Conservation (phyloP, 805 yeast species). For the Yamadazyma akitaensis region DNA sequence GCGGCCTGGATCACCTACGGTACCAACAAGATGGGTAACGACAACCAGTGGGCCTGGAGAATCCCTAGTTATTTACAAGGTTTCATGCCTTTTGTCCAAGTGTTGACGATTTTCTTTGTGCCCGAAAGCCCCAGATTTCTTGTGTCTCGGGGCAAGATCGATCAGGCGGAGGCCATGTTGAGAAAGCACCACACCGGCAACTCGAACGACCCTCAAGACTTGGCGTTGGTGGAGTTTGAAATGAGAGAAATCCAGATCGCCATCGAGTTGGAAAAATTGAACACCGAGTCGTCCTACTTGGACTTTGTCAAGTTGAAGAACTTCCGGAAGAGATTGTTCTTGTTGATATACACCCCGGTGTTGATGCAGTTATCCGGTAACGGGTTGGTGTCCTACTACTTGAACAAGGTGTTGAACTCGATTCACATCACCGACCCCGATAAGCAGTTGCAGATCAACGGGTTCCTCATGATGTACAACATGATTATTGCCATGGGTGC, state of each 20-base stretch:
- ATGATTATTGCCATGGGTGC: constrained; percentile 26
- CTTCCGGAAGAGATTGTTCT: constrained; percentile 12
- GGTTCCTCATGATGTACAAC: constrained; percentile 48
- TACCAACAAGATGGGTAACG: constrained; percentile 23
- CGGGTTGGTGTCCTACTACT: constrained; percentile 50
- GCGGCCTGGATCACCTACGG: constrained; percentile 54
- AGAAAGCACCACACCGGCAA: constrained; percentile 40
- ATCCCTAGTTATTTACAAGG: constrained; percentile 54
- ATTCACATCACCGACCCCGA: constrained; percentile 50
- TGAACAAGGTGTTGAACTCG: constrained; percentile 46
- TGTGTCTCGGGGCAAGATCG: constrained; percentile 38
- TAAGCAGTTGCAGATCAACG: constrained; percentile 48
- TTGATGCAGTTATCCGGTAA: constrained; percentile 39
- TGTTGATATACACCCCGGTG: constrained; percentile 6
- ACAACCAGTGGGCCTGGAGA: constrained; percentile 47
- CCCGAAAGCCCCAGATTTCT: constrained; percentile 52
- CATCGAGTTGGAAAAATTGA: constrained; percentile 14
- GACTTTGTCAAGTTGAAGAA: constrained; percentile 8
- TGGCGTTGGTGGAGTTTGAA: constrained; percentile 14
- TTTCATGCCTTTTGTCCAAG: constrained; percentile 42
- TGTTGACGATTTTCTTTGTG: constrained; percentile 31
- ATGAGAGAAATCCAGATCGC: constrained; percentile 15
- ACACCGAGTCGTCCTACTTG: constrained; percentile 9
- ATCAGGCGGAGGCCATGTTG: constrained; percentile 43
- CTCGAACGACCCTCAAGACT: constrained; percentile 12